Percentiles rank a stretch among this genome's conserved stretches.
Conservation (phyloP, 257 asterid genomes). For the Fraxinus pennsylvanica region DNA sequence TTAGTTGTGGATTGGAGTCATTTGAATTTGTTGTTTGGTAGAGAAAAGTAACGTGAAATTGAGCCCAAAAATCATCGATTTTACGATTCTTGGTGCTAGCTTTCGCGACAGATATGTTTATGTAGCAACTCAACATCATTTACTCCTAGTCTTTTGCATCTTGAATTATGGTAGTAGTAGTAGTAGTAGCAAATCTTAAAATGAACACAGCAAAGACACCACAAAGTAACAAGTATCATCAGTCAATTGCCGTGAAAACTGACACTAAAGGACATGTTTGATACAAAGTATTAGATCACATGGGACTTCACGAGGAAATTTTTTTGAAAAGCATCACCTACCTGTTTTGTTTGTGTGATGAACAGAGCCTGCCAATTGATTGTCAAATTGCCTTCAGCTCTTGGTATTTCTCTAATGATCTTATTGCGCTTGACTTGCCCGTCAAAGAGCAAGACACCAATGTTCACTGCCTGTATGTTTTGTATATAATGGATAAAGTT, state of each 20-base stretch:
- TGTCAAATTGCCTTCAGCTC: slow-evolving; percentile 19
- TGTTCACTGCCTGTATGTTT: not conserved
- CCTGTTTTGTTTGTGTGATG: slow-evolving; percentile 23
- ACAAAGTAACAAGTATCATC: not conserved
- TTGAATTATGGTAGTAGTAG: slow-evolving; percentile 35
- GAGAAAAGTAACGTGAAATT: too few species aligned
- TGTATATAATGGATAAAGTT: not conserved
- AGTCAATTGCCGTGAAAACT: not conserved
- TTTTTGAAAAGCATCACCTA: not conserved
- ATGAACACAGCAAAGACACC: not conserved
- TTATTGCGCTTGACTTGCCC: slow-evolving; percentile 28
- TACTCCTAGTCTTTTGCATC: slow-evolving; percentile 37
- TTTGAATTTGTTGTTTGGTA: too few species aligned
- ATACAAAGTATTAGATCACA: not conserved
- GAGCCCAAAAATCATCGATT: too few species aligned
- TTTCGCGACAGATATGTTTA: too few species aligned
- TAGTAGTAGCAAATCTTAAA: slow-evolving; percentile 33
- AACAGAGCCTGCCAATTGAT: slow-evolving; percentile 37
- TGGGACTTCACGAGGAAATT: not conserved
- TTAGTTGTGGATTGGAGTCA: too few species aligned
- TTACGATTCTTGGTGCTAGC: too few species aligned
- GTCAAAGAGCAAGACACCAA: too few species aligned
- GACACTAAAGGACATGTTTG: not conserved
- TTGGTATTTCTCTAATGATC: slow-evolving; percentile 44
- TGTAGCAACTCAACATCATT: not conserved